phyloP scores from a whole-genome alignment of 495 filamentous ascomycete genomes.

The Pyrenula aspistea region DNA sequence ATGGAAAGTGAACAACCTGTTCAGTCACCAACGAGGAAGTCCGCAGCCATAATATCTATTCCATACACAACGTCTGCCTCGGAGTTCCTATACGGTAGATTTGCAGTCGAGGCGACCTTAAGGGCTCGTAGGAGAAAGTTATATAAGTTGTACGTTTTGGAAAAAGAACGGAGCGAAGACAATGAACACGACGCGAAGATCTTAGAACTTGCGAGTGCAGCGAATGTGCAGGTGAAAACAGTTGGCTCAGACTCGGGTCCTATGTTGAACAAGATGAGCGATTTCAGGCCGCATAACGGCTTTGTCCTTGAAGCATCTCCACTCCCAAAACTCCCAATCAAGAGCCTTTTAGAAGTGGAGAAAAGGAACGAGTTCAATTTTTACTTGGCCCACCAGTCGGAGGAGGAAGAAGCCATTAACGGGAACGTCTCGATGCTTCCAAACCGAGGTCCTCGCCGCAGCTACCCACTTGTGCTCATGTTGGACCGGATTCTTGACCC shows the following conservation, averaged over 20 bases:
- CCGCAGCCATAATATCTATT: constrained; percentile 40
- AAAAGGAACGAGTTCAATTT: constrained; percentile 40
- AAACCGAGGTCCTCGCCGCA: constrained; percentile 17
- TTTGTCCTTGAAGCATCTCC: constrained; percentile 80
- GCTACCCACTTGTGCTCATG: constrained; percentile 64
- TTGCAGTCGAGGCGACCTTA: constrained; percentile 72
- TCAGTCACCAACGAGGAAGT: neutral
- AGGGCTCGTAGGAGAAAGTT: constrained; percentile 53
- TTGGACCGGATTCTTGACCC: constrained; percentile 80
- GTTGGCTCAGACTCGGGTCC: constrained; percentile 38
- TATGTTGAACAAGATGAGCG: constrained; percentile 72
- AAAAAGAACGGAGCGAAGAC: constrained; percentile 28
- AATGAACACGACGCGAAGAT: constrained; percentile 31
- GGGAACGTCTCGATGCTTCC: constrained; percentile 29
- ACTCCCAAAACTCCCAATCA: constrained; percentile 61
- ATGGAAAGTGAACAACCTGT: neutral
- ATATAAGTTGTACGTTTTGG: constrained; percentile 75
- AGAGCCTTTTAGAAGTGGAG: constrained; percentile 35
- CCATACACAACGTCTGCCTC: constrained; percentile 78
- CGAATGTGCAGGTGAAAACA: constrained; percentile 41
- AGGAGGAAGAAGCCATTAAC: constrained; percentile 61
- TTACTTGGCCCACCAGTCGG: constrained; percentile 51
- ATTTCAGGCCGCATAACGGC: constrained; percentile 79
- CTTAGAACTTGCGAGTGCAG: constrained; percentile 44
- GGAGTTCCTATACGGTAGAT: constrained; percentile 80